Base-by-base conservation (phyloP, 257 asterid genomes). In the Apocynum venetum region DNA sequence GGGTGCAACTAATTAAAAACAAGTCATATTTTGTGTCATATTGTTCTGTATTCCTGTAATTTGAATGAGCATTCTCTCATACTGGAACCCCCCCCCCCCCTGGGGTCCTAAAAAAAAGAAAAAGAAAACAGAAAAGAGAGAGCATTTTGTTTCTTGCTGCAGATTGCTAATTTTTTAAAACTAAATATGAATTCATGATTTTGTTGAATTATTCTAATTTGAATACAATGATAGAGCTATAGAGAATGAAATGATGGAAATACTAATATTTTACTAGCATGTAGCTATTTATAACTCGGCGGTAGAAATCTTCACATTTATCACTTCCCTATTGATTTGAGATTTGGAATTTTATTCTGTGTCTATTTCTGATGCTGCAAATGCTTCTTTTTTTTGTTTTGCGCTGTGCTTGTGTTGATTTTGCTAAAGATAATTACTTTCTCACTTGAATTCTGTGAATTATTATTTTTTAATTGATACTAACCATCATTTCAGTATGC, bases 401-500 rank as follows among this genome's bases (percentile, higher is more conserved):
- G 31, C 53, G 8, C 35, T 35, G 38, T 44, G 55, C 44, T 57
- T 60, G 25, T 35, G 1, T 72, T 46, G 74, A n/a, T 51, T 46
- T 36, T 46, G 53, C 53, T 47, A n/a, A 31, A 48, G 60, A 15
- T 67, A 44, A 75, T 44, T 20, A 46, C 19, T 44, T 68, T 76
- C 47, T 49, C 38, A 8, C 10, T 44, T 38, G 35, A 6, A 31
- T 36, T 59, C 1, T 15, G 36, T 25, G 41, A 49, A 71, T 64
- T 49, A 2, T 46, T 25, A 64, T 8, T 53, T 15, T n/a, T 71
- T 67, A 31, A 71, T 71, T 71, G 59, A 56, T 65, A 51, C 75
- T 76, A 55, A 81, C 47, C 14, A 40, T 73, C 73, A 17, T 41
- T 52, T 75, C 12, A n/a, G 60, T 80, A 36, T 83, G 81, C 93